Base-by-base conservation (phyloP, 2,329 filamentous ascomycete species). In the Colletotrichum noveboracense region DNA sequence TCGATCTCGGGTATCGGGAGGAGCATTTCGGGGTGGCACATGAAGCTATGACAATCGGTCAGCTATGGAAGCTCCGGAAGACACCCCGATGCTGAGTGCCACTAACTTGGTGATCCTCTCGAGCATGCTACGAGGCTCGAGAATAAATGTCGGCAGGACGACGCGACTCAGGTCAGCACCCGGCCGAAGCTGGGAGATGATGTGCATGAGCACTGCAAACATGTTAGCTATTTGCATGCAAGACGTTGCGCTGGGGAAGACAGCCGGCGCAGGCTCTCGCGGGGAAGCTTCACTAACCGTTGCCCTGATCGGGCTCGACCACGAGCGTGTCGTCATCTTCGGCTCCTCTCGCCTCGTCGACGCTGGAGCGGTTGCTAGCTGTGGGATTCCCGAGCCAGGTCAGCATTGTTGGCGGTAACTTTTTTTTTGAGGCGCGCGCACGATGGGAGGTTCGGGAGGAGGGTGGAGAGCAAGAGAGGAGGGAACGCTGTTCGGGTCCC, bases 21-120 rank as follows among this genome's bases (percentile, higher is more conserved):
- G 36, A 99, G 93, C 82, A 96, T 97, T 86, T 99, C 97, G 55
- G 97, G 97, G 83, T 99, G 97, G 80, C 96, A 97, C 97, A 99
- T 99, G 89, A 99, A 99, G 89, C 96, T 98, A 83, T 71, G 71
- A 55, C 48, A 28, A 10, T 34, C 14, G 16, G 58, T 76, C 48
- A 76, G 70, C 43, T 48, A 64, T 62, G 66, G 36, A 73, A 58
- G 65, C 60, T 64, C 55, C 21, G 48, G 60, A 38, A 38, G 32
- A 30, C 18, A 14, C 26, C 24, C 14, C 24, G 66, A 21, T 21
- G 13, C 28, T 38, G 10, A 21, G 34, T 10, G 67, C 61, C 32
- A 87, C 92, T 79, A 88, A 98, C 96, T 99, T 99, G 82, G 97
- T 99, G 84, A 99, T 99, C 80, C 97, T 93, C 87, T 99, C 97